A percentile compares a stretch with the other conserved stretches of the same genome.
Conservation (phyloP, 441 rosid species). For the Populus trichocarpa region DNA sequence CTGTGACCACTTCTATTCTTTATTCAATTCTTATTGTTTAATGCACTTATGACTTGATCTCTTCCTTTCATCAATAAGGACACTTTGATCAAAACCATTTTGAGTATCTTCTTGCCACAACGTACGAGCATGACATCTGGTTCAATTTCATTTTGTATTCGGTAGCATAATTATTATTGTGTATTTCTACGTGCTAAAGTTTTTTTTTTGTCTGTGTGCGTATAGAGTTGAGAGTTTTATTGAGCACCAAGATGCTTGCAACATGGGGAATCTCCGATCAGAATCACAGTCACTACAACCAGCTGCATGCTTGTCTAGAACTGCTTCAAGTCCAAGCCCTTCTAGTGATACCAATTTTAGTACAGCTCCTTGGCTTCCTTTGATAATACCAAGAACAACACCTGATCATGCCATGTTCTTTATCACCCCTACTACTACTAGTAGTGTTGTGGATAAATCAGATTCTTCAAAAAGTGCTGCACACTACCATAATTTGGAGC, state of each 20-base stretch:
- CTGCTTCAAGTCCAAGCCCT: slow-evolving; percentile 80
- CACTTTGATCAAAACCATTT: neutral
- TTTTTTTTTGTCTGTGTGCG: neutral
- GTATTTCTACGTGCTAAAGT: slow-evolving; percentile 5
- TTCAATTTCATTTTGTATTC: neutral
- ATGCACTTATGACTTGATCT: slow-evolving; percentile 16
- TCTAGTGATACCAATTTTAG: slow-evolving; percentile 67
- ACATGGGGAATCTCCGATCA: slow-evolving; percentile 47
- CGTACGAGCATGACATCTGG: neutral
- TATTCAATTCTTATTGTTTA: neutral
- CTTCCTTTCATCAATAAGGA: slow-evolving; percentile 16
- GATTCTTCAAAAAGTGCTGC: neutral
- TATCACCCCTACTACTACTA: slow-evolving; percentile 15
- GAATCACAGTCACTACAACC: slow-evolving; percentile 39
- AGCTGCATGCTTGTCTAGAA: slow-evolving; percentile 62
- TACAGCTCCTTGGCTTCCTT: slow-evolving; percentile 31
- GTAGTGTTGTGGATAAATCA: neutral
- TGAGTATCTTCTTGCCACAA: neutral
- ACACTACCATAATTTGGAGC: slow-evolving; percentile 61
- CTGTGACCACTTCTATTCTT: neutral
- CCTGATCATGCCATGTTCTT: slow-evolving; percentile 30
- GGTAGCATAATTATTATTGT: slow-evolving; percentile 6
- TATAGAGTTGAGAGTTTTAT: slow-evolving; percentile 94
- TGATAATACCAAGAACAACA: slow-evolving; percentile 33
- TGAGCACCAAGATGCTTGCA: slow-evolving; percentile 87